Base-by-base conservation (phyloP, 2,329 filamentous ascomycete species). In the Leptographium radiaticola region DNA sequence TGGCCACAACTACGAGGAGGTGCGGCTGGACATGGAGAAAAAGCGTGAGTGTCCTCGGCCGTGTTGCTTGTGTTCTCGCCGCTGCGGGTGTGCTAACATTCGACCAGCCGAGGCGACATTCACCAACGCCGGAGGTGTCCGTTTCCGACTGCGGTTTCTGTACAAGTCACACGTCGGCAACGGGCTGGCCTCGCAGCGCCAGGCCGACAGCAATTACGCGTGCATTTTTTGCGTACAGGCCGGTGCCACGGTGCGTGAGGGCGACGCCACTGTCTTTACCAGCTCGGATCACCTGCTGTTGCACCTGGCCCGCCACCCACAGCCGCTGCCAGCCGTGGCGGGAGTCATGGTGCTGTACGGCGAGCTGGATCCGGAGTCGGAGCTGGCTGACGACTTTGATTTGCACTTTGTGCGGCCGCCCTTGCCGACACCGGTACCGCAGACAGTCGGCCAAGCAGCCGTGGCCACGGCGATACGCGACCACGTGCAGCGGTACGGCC, bases 91-190 rank as follows among this genome's bases (percentile, higher is more conserved):
- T 25, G 25, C 25, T 25, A 25, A 25, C 25, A 25, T 31, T 10
- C 10, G 3, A 33, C 25, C 52, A 70, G 68, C 66, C 25, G 63
- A 64, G 48, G 67, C 64, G 6, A 68, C 66, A 11, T 65, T 66
- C 33, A 57, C 57, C 31, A 66, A 65, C 25, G 60, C 59, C 6
- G 68, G 67, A 4, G 61, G 68, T 3, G 61, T 69, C 6, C 60
- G 63, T 1, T 72, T 69, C 59, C 70, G 70, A 6, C 62, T 70
- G 15, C 66, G 70, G 0, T 65, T 73, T 31, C 63, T 72, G 12
- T 71, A 68, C 61, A 73, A 73, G 53, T 71, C 68, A 15, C 71
- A 73, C 53, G 56, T 73, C 4, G 53, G 62, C n/a, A 64, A 62
- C 13, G 60, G 56, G 6, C 60, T 60, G 16, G 60, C 13, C 33